These are phyloP conservation scores for Melampsora americana DNA, from an alignment of 1,284 basidiomycete genomes.

Conservation along the genomic window DNA sequence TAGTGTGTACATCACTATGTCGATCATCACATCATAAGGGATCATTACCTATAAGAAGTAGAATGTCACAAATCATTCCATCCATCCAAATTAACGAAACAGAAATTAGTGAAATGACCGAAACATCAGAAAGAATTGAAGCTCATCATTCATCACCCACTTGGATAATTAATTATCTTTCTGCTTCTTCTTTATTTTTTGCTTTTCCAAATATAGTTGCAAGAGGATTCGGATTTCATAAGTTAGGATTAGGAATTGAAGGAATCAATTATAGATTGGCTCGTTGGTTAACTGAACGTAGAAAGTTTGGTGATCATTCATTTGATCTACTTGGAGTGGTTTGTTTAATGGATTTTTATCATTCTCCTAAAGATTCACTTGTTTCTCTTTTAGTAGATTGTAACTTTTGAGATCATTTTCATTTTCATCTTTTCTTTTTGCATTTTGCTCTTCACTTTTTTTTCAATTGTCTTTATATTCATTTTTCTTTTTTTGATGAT, in stretches of 20 bases:
- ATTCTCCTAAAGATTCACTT: constrained; percentile 32
- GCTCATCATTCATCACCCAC: not conserved
- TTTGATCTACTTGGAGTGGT: constrained; percentile 29
- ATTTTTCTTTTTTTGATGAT: not conserved
- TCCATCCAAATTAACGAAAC: not conserved
- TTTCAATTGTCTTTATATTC: not conserved
- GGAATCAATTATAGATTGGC: constrained; percentile 28
- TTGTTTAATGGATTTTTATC: constrained; percentile 42
- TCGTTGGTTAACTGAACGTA: constrained; percentile 27
- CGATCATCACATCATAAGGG: constrained; percentile 6
- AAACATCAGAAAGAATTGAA: not conserved
- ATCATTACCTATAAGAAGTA: constrained; percentile 15
- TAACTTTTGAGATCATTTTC: constrained; percentile 20
- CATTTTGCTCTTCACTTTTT: not conserved
- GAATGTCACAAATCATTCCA: not conserved
- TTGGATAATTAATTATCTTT: constrained; percentile 41
- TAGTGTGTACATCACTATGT: constrained; percentile 40
- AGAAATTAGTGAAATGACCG: not conserved
- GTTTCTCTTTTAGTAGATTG: constrained; percentile 40
- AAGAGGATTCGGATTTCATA: constrained; percentile 22
- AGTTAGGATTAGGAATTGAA: constrained; percentile 35
- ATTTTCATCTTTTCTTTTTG: not conserved
- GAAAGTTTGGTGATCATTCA: constrained; percentile 12
- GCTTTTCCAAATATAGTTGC: constrained; percentile 31
- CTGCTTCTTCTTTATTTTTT: constrained; percentile 26